Conservation (phyloP, 495 filamentous ascomycete species). For the Hypoxylon rickii region DNA sequence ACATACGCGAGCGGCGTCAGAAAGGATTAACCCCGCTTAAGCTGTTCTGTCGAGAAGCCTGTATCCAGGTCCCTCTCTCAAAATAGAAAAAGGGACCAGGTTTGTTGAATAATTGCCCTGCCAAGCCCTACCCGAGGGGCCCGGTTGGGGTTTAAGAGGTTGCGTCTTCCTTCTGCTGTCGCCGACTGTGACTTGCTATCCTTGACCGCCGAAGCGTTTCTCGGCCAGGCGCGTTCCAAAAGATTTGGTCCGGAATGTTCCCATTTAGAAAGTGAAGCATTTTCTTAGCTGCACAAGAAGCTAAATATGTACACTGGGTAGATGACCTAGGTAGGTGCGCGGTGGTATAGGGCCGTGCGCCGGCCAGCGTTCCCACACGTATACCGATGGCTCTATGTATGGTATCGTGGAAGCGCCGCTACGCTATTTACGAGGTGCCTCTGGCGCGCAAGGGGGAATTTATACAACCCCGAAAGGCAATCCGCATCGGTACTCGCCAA, state of each 20-base stretch:
- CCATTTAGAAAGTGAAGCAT: slow-evolving; percentile 10
- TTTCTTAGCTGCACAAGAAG: too few species aligned
- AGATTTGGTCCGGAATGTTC: slow-evolving; percentile 10
- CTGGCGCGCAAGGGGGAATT: too few species aligned
- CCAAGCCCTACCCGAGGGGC: slow-evolving; percentile 10
- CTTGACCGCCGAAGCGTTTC: background rate
- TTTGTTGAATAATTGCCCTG: slow-evolving; percentile 11
- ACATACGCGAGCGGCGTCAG: slow-evolving; percentile 3
- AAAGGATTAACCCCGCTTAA: slow-evolving; percentile 27
- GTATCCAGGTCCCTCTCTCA: slow-evolving; percentile 3
- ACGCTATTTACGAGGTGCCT: too few species aligned
- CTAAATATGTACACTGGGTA: too few species aligned
- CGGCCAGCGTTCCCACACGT: too few species aligned
- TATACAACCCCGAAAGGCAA: too few species aligned
- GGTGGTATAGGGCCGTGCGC: background rate
- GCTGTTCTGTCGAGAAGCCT: slow-evolving; percentile 22
- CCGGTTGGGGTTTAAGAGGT: slow-evolving; percentile 1
- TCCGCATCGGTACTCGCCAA: too few species aligned
- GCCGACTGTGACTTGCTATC: slow-evolving; percentile 6
- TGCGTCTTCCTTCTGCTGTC: background rate
- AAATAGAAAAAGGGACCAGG: slow-evolving; percentile 13
- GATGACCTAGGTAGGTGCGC: too few species aligned
- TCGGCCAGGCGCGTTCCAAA: slow-evolving; percentile 12
- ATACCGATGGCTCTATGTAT: too few species aligned
- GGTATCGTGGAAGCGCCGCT: too few species aligned